Conservation (phyloP, 108 stramenopile species). For the Fragilariopsis cylindrus region DNA sequence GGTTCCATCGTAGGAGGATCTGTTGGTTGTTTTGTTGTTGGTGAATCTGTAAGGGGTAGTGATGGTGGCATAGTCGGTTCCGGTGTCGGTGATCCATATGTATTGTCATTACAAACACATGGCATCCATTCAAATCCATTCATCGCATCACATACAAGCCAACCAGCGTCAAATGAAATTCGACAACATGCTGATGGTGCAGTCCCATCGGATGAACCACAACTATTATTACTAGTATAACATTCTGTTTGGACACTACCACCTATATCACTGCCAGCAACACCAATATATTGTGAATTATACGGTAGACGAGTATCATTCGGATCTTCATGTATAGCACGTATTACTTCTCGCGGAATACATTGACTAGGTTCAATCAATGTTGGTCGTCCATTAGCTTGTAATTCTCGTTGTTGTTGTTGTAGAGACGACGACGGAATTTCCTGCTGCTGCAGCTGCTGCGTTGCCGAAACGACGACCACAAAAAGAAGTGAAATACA, state of each 20-base stretch:
- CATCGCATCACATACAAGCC: conserved; percentile 9
- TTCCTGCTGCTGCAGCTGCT: no score
- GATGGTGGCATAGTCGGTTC: conserved; percentile 4
- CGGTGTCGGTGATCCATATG: not conserved
- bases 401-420: no score
- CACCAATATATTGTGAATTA: no score
- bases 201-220: not conserved
- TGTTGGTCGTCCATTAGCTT: no score
- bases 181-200: conserved; percentile 17
- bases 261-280: not conserved
- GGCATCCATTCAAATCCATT: conserved; percentile 15
- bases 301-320: conserved; percentile 1
- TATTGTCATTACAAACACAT: conserved; percentile 23
- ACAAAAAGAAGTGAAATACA: no score
- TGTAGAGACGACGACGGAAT: no score
- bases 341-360: not conserved
- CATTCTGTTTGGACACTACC: not conserved
- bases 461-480: no score
- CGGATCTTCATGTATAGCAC: not conserved
- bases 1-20: not conserved
- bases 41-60: not conserved
- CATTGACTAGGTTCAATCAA: not conserved
- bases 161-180: not conserved
- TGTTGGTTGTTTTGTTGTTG: conserved; percentile 3
- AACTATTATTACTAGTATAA: not conserved